Conservation (phyloP, 257 asterid genomes). For the Vinca minor region DNA sequence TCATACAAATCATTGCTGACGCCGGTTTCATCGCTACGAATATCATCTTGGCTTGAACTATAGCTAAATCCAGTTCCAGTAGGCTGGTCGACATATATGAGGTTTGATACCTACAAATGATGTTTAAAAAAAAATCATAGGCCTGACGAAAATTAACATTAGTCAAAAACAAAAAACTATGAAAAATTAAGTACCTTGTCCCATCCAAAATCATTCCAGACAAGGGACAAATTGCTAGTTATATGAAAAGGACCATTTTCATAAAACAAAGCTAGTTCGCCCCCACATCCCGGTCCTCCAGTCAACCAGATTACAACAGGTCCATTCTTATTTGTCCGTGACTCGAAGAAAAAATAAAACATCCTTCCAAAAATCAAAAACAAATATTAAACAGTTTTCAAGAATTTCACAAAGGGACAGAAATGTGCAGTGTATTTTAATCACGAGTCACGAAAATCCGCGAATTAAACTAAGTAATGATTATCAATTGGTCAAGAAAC, state of each 20-base stretch:
- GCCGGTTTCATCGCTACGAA: conserved; percentile 41
- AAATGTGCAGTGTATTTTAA: neutral
- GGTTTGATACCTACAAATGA: conserved; percentile 31
- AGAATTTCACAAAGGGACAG: neutral
- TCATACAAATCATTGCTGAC: conserved; percentile 51
- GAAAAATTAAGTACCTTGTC: conserved; percentile 41
- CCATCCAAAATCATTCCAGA: conserved; percentile 78
- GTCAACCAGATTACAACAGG: conserved; percentile 74
- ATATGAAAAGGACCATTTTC: conserved; percentile 76
- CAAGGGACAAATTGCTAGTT: conserved; percentile 41
- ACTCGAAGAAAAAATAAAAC: conserved; percentile 75
- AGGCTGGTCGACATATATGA: conserved; percentile 54
- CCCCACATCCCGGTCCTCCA: conserved; percentile 88
- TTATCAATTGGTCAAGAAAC: too few species aligned
- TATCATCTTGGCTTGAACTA: conserved; percentile 30
- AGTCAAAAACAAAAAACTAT: neutral
- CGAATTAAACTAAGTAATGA: too few species aligned
- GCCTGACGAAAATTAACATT: neutral
- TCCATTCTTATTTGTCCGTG: conserved; percentile 39
- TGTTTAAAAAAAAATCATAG: neutral
- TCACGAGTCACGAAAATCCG: neutral
- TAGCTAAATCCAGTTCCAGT: conserved; percentile 62
- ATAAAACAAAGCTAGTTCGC: conserved; percentile 64
- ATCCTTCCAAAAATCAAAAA: conserved; percentile 35
- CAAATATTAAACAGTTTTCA: neutral